These are phyloP conservation scores for Cutaneotrichosporon spelunceum DNA, from an alignment of 1,284 basidiomycete species.

Conservation along the genomic window DNA sequence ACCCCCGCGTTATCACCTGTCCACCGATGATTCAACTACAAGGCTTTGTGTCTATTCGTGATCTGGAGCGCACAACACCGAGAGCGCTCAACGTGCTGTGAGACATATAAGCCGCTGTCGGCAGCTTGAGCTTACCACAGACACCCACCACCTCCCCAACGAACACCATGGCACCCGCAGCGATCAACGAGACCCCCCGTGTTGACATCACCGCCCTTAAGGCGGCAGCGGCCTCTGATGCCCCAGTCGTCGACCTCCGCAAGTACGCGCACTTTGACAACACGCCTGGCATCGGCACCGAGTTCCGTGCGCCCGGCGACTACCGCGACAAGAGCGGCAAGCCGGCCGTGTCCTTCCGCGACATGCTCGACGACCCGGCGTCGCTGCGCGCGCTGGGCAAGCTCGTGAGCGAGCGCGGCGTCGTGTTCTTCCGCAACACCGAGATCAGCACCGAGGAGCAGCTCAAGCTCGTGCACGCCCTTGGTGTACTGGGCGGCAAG, in stretches of 20 bases:
- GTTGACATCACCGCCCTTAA: slow-evolving; percentile 9
- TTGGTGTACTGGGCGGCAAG: slow-evolving; percentile 60
- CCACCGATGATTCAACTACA: background rate
- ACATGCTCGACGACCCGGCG: slow-evolving; percentile 30
- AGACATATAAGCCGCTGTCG: background rate
- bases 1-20: background rate
- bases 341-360: slow-evolving; percentile 29
- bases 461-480: slow-evolving; percentile 52
- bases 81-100: background rate
- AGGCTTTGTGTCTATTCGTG: background rate
- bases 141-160: background rate
- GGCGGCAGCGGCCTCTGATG: background rate
- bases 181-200: background rate
- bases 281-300: slow-evolving; percentile 40
- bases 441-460: slow-evolving; percentile 21
- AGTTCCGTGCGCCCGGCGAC: slow-evolving; percentile 41
- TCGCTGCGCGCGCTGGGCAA: slow-evolving; percentile 35
- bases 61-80: background rate
- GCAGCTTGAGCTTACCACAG: background rate
- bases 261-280: slow-evolving; percentile 33
- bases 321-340: slow-evolving; percentile 19
- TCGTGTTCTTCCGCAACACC: slow-evolving; percentile 65
- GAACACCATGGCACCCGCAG: slow-evolving; percentile 19
- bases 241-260: slow-evolving; percentile 11
- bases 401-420: slow-evolving; percentile 61